Conservation (phyloP, 805 yeast genomes). For the Candida peoriensis region DNA sequence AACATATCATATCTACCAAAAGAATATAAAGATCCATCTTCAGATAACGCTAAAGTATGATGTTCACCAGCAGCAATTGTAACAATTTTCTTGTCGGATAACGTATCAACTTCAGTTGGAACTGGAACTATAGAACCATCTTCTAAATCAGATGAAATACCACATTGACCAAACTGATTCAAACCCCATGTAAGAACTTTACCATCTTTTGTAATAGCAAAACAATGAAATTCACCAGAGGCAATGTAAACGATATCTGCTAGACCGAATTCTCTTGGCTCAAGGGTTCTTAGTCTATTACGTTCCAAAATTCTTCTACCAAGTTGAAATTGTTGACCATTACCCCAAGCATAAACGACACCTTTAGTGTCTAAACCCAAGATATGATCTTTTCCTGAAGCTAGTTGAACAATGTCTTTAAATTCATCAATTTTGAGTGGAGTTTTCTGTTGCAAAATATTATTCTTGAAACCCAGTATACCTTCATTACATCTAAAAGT, state of each 20-base stretch:
- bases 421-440: slow-evolving; percentile 64
- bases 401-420: slow-evolving; percentile 71
- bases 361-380: slow-evolving; percentile 82
- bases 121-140: slow-evolving; percentile 78
- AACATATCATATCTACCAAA: slow-evolving; percentile 95
- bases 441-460: slow-evolving; percentile 53
- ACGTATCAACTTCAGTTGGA: slow-evolving; percentile 69
- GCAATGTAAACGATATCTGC: slow-evolving; percentile 76
- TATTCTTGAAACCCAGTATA: slow-evolving; percentile 71
- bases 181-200: slow-evolving; percentile 88
- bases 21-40: slow-evolving; percentile 67
- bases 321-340: slow-evolving; percentile 88
- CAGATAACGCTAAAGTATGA: slow-evolving; percentile 74
- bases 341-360: slow-evolving; percentile 94
- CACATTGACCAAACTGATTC: slow-evolving; percentile 97
- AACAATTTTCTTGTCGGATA: slow-evolving; percentile 51
- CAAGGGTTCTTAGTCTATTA: slow-evolving; percentile 65
- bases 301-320: slow-evolving; percentile 84
- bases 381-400: slow-evolving; percentile 90
- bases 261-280: slow-evolving; percentile 80
- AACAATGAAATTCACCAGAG: slow-evolving; percentile 93
- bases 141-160: slow-evolving; percentile 67
- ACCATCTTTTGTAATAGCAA: slow-evolving; percentile 76
- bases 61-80: slow-evolving; percentile 91
- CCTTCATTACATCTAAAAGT: slow-evolving; percentile 95